Base-by-base conservation (phyloP, 2,329 filamentous ascomycete genomes). In the Fusarium nisikadoi region DNA sequence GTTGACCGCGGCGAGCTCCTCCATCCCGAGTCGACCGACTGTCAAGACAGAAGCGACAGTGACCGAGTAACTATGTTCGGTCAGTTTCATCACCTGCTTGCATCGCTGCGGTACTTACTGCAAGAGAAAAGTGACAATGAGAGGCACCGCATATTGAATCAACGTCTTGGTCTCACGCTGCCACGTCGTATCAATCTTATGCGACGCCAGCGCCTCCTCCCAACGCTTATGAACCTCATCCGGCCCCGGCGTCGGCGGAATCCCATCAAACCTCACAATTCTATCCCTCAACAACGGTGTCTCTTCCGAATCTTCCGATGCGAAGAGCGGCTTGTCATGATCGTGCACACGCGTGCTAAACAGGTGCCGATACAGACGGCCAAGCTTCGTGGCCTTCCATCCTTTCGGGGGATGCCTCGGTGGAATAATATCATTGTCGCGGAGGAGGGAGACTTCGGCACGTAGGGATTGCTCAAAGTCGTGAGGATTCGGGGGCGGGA, bases 171-270 rank as follows among this genome's bases (percentile, higher is more conserved):
- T 86, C 84, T 98, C 95, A 66, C 94, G 89, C 80, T 92, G 90
- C 94, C 94, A 97, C 3, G 93, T 96, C 11, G 94, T 97, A 62
- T 92, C 90, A 70, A 97, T 95, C 77, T 90, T 87, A 6, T 94
- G 94, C 0, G 91, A 88, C 2, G 89, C 87, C 17, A 97, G 92
- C 0, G 94, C 94, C 62, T 94, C 92, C 68, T 95, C 91, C 94
- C 93, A 96, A 3, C 42, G 66, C 12, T 74, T 72, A 14, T 74
- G 74, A 14, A 76, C 66, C 4, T 75, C 68, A 3, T 75, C 71
- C 0, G 72, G 57, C 8, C 60, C 47, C 2, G 68, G 72, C 0
- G 68, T 75, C 1, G 74, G 53, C 2, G 60, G 66, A n/a, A 54
- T 54, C 3, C 54, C 52, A 9, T 76, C 66, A 2, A 65, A 69